phyloP scores from a whole-genome alignment of 2,329 filamentous ascomycete genomes.

The Thielaviopsis cerberus region DNA sequence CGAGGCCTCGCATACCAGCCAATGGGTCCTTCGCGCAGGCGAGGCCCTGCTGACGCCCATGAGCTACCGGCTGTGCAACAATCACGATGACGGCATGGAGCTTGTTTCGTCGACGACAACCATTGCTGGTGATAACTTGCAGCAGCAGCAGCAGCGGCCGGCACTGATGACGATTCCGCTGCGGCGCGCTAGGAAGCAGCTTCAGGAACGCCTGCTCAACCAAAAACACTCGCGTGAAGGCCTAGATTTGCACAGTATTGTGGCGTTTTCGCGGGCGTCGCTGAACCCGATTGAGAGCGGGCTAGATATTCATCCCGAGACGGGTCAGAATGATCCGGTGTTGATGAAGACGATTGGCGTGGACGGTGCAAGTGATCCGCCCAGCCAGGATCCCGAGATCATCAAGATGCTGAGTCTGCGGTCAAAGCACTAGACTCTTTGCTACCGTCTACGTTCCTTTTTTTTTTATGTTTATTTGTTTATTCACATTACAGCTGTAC shows the following conservation, averaged over 20 bases:
- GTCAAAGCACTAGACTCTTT: background rate
- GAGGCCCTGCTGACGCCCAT: slow-evolving; percentile 13
- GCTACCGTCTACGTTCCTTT: background rate
- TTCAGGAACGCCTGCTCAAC: slow-evolving; percentile 3
- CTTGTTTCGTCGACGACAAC: background rate
- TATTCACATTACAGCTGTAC: background rate
- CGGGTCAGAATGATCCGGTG: slow-evolving; percentile 22
- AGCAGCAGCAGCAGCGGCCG: slow-evolving; percentile 3
- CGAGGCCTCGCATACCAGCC: slow-evolving; percentile 12
- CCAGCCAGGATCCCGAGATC: slow-evolving; percentile 23
- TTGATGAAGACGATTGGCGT: slow-evolving; percentile 17
- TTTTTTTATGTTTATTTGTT: background rate
- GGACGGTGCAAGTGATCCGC: slow-evolving; percentile 18
- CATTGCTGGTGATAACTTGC: background rate
- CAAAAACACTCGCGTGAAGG: slow-evolving; percentile 7
- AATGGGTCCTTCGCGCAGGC: slow-evolving; percentile 15
- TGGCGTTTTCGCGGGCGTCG: slow-evolving; percentile 19
- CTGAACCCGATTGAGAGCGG: slow-evolving; percentile 16
- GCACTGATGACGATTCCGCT: slow-evolving; percentile 8
- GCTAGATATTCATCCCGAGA: slow-evolving; percentile 24
- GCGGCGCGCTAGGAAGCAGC: slow-evolving; percentile 5
- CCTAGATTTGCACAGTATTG: slow-evolving; percentile 18
- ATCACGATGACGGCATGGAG: slow-evolving; percentile 11
- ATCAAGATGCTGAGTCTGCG: slow-evolving; percentile 15
- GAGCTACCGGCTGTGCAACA: slow-evolving; percentile 16